A percentile compares a stretch with the other conserved stretches of the same genome.
These are phyloP conservation scores for Ophiostoma sp. DNA, from an alignment of 2,329 filamentous ascomycete species.

Conservation along the genomic window DNA sequence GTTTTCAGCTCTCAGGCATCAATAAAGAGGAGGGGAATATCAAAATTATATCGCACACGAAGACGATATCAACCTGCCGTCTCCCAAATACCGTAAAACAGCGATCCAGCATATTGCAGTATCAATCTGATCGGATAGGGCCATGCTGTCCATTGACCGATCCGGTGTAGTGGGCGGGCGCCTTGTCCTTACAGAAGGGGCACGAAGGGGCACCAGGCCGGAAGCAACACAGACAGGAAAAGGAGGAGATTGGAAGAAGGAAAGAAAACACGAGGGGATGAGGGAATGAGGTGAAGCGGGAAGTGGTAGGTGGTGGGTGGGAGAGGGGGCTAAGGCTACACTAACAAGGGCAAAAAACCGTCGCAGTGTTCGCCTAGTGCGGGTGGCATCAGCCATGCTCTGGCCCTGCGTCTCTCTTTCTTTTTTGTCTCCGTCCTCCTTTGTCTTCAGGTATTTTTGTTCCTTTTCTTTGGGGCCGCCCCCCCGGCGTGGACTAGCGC, in stretches of 20 bases:
- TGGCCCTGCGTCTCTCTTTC: neutral
- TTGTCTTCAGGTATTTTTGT: neutral
- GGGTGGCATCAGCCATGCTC: neutral
- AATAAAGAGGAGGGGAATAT: neutral
- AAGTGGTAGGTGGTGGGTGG: neutral
- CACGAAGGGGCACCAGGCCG: neutral
- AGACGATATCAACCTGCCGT: neutral
- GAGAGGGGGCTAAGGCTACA: neutral
- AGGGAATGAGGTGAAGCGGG: neutral
- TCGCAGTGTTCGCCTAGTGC: neutral
- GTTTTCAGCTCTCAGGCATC: neutral
- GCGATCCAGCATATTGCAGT: neutral
- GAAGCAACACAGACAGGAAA: neutral
- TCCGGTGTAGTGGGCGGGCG: conserved; percentile 1
- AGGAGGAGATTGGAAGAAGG: neutral
- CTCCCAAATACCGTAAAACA: neutral
- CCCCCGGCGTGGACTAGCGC: neutral
- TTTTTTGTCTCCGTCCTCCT: neutral
- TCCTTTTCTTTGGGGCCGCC: neutral
- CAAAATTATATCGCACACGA: neutral
- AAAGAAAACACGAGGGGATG: neutral
- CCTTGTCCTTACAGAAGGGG: neutral
- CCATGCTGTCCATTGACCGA: neutral
- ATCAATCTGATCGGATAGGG: neutral
- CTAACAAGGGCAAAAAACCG: neutral